Percentiles rank a stretch among this genome's conserved stretches.
Conservation (phyloP, 305 asterid species). For the Solanum hybrid region DNA sequence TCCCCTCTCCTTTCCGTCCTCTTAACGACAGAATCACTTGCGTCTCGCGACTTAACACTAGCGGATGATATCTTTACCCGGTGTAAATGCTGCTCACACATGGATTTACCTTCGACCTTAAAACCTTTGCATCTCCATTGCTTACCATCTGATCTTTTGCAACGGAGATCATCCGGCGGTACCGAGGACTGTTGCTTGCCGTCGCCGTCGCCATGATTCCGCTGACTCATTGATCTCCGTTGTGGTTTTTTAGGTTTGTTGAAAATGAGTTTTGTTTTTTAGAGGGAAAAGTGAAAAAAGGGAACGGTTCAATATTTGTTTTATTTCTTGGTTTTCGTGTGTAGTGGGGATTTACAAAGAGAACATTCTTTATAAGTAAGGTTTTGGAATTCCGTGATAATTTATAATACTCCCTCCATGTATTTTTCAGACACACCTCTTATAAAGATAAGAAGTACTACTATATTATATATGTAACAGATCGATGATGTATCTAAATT, state of each 20-base stretch:
- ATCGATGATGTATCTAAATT: too few species aligned
- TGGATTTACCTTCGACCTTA: constrained; percentile 12
- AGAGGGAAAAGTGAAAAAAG: neutral
- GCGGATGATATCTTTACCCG: neutral
- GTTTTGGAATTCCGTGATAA: neutral
- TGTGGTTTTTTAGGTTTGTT: neutral
- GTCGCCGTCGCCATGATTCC: neutral
- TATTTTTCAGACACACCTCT: neutral
- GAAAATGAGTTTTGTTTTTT: neutral
- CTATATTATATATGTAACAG: rapidly evolving
- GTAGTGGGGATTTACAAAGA: neutral
- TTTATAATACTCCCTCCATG: neutral
- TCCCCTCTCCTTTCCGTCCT: neutral
- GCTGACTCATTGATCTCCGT: neutral
- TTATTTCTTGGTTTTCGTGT: neutral
- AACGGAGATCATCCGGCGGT: constrained; percentile 27
- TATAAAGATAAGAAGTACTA: too few species aligned
- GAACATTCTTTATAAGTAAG: neutral
- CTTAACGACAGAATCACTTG: neutral
- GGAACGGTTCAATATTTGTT: neutral
- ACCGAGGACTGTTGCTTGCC: neutral
- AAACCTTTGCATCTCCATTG: constrained; percentile 19
- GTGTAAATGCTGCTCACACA: constrained; percentile 22
- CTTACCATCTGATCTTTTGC: constrained; percentile 18
- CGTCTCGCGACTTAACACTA: neutral